phyloP scores from a whole-genome alignment of 108 stramenopile species.

The Discostella pseudostelligera region DNA sequence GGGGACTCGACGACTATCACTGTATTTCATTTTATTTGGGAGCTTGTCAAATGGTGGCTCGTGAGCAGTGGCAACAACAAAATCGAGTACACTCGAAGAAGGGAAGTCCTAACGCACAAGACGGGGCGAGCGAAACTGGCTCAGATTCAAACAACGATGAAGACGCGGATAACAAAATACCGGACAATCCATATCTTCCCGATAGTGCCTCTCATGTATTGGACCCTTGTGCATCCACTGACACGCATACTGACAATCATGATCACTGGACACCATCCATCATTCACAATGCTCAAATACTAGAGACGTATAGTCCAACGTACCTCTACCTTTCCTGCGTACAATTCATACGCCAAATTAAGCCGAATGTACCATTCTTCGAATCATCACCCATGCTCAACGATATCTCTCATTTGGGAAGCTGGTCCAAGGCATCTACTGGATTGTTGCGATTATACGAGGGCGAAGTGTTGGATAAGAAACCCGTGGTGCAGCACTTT shows the following conservation, averaged over 20 bases:
- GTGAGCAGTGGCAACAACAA: constrained; percentile 42
- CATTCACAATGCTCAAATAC: constrained; percentile 33
- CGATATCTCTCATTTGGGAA: constrained; percentile 80
- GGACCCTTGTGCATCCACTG: background rate
- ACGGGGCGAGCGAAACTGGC: constrained; percentile 3
- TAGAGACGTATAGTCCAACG: constrained; percentile 26
- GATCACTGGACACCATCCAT: constrained; percentile 48
- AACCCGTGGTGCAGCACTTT: constrained; percentile 95
- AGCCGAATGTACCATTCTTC: constrained; percentile 87
- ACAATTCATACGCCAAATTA: constrained; percentile 80
- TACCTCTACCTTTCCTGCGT: constrained; percentile 86
- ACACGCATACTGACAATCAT: constrained; percentile 25
- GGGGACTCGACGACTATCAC: constrained; percentile 97
- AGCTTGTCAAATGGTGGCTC: constrained; percentile 76
- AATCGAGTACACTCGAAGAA: constrained; percentile 15
- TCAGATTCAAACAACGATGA: constrained; percentile 15
- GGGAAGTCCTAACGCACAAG: constrained; percentile 1
- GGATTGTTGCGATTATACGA: constrained; percentile 81
- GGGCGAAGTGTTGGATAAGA: constrained; percentile 92
- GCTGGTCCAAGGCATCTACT: constrained; percentile 79
- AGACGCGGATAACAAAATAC: constrained; percentile 18
- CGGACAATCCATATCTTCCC: constrained; percentile 34
- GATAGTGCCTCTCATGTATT: constrained; percentile 6
- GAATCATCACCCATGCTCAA: constrained; percentile 93
- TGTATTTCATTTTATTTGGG: constrained; percentile 95